Percentiles rank a stretch among this genome's conserved stretches.
phyloP scores from a whole-genome alignment of 768 basidiomycete species.

The Agaricus blazei region DNA sequence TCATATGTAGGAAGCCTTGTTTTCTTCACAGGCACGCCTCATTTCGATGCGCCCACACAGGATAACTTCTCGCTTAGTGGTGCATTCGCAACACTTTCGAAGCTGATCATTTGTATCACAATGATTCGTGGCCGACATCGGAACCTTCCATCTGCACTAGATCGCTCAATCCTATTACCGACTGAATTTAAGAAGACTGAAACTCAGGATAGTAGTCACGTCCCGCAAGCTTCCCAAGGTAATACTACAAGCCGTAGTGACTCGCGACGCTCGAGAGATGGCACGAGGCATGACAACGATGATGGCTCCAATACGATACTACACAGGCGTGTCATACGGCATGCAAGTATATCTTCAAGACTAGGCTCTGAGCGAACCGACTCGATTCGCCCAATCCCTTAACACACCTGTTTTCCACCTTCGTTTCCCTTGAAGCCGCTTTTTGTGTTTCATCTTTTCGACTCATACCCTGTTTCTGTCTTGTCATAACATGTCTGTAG shows the following conservation, averaged over 20 bases:
- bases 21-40: background rate
- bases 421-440: too few relatives aligned
- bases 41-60: slow-evolving; percentile 31
- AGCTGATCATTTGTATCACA: slow-evolving; percentile 79
- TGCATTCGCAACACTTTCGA: slow-evolving; percentile 73
- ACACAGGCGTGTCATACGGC: background rate
- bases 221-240: background rate
- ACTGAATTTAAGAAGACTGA: slow-evolving; percentile 43
- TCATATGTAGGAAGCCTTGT: slow-evolving; percentile 51
- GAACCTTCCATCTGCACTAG: slow-evolving; percentile 82
- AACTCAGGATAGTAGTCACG: background rate
- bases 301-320: background rate
- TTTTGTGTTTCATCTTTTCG: too few relatives aligned
- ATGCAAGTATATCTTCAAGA: background rate
- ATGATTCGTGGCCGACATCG: slow-evolving; percentile 95
- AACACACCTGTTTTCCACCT: background rate
- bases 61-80: slow-evolving; percentile 80
- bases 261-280: background rate
- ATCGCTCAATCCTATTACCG: slow-evolving; percentile 81
- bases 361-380: background rate
- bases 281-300: background rate
- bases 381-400: background rate
- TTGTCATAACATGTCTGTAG: too few relatives aligned
- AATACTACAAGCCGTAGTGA: background rate
- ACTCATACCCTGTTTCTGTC: too few relatives aligned